phyloP scores from a whole-genome alignment of 306 rosid genomes.

The Hippophae gyantsensis region DNA sequence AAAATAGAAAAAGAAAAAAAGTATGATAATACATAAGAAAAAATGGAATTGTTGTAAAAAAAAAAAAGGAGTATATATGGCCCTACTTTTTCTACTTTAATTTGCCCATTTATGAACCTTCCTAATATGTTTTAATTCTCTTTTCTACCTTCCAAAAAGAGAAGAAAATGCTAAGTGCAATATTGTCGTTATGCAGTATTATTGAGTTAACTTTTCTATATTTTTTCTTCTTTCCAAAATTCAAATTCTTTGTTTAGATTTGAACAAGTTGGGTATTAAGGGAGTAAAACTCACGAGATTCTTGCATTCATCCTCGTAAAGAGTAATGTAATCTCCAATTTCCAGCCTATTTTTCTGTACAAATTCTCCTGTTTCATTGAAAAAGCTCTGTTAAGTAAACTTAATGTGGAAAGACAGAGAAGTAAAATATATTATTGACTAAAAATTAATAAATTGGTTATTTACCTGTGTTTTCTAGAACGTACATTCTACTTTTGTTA shows the following conservation, averaged over 20 bases:
- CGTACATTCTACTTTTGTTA: slow-evolving; percentile 54
- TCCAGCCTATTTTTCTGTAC: slow-evolving; percentile 29
- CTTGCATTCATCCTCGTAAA: slow-evolving; percentile 41
- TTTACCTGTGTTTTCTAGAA: slow-evolving; percentile 52
- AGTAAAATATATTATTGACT: neutral
- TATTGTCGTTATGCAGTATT: slow-evolving; percentile 1
- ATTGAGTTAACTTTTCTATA: neutral
- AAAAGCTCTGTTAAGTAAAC: neutral
- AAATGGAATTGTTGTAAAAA: too few relatives aligned
- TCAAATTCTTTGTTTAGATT: neutral
- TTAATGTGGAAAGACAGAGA: neutral
- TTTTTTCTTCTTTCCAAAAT: neutral
- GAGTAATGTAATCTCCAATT: slow-evolving; percentile 42
- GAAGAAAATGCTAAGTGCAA: slow-evolving; percentile 5
- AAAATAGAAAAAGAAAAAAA: too few relatives aligned
- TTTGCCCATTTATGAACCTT: neutral
- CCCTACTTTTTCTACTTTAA: too few relatives aligned
- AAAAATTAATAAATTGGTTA: neutral
- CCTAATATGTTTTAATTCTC: slow-evolving; percentile 6
- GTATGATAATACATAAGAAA: too few relatives aligned
- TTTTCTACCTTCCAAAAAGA: neutral
- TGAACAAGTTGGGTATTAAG: neutral
- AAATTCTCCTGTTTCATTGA: slow-evolving; percentile 38
- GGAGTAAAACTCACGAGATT: slow-evolving; percentile 45
- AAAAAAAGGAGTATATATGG: too few relatives aligned